These are phyloP conservation scores for Pythium sp. DNA, from an alignment of 352 stramenopile genomes.

Conservation along the genomic window DNA sequence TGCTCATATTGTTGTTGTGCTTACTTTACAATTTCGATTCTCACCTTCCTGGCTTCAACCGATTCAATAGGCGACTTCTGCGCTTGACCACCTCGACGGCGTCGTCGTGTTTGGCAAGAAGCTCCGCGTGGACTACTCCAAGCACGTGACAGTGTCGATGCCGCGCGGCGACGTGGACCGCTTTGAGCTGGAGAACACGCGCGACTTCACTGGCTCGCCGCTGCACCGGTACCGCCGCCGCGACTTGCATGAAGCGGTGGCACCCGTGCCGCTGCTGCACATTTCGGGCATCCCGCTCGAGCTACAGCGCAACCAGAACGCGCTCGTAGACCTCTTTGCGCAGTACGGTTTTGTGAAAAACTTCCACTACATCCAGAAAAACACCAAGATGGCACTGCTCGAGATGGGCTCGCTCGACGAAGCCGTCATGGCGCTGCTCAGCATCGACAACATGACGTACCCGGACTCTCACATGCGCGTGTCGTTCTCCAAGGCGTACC, in stretches of 20 bases:
- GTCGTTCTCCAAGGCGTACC: conserved; percentile 74
- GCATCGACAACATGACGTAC: conserved; percentile 67
- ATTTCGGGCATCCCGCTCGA: conserved; percentile 72
- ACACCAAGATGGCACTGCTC: conserved; percentile 72
- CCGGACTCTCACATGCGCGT: conserved; percentile 76
- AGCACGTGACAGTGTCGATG: conserved; percentile 80
- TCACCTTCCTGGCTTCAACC: neutral
- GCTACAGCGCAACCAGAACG: conserved; percentile 59
- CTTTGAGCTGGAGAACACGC: conserved; percentile 83
- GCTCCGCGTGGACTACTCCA: conserved; percentile 80
- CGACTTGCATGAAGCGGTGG: conserved; percentile 56
- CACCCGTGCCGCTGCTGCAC: conserved; percentile 61
- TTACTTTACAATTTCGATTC: neutral
- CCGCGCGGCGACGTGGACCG: conserved; percentile 70
- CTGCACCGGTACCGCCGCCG: conserved; percentile 77
- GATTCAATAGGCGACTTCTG: conserved; percentile 51
- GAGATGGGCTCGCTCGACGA: conserved; percentile 79
- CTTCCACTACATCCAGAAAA: conserved; percentile 74
- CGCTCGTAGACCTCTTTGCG: conserved; percentile 61
- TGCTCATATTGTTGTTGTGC: neutral
- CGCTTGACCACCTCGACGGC: conserved; percentile 74
- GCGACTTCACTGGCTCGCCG: conserved; percentile 70
- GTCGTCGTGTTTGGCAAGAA: conserved; percentile 77
- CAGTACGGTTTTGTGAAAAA: conserved; percentile 72
- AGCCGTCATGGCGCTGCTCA: conserved; percentile 65